A percentile compares a stretch with the other conserved stretches of the same genome.
phyloP scores from a whole-genome alignment of 2,329 filamentous ascomycete genomes.

The Colletotrichum sp. region DNA sequence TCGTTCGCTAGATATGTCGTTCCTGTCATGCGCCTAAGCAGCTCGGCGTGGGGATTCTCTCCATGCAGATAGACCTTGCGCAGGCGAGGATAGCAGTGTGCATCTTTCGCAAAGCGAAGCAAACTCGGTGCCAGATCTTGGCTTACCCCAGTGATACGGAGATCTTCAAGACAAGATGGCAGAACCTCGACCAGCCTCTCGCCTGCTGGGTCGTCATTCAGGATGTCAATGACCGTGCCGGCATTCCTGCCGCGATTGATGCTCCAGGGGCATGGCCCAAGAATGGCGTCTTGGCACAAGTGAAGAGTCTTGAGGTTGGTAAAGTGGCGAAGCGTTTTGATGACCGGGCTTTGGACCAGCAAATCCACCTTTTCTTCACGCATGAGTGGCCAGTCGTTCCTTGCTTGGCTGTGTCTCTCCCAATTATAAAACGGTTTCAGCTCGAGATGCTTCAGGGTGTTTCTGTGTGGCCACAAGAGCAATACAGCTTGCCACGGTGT shows the following conservation, averaged over 20 bases:
- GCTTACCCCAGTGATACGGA: neutral
- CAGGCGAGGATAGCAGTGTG: neutral
- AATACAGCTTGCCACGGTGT: neutral
- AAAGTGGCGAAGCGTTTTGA: neutral
- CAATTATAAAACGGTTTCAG: neutral
- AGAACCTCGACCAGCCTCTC: neutral
- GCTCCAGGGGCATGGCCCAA: neutral
- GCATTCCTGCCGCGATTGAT: neutral
- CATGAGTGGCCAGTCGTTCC: neutral
- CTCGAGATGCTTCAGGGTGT: neutral
- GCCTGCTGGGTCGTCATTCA: neutral
- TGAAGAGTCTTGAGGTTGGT: neutral
- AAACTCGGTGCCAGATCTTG: neutral
- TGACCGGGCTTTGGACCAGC: neutral
- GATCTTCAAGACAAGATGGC: neutral
- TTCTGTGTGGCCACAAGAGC: neutral
- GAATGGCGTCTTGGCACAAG: neutral
- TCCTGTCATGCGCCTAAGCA: neutral
- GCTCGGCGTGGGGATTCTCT: neutral
- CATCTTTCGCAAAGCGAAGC: neutral
- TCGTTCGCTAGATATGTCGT: neutral
- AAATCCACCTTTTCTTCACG: neutral
- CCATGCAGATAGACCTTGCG: neutral
- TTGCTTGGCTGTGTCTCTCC: neutral
- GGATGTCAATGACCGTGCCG: neutral